phyloP scores from a whole-genome alignment of 116 monocot species.

The Posidonia oceanica region DNA sequence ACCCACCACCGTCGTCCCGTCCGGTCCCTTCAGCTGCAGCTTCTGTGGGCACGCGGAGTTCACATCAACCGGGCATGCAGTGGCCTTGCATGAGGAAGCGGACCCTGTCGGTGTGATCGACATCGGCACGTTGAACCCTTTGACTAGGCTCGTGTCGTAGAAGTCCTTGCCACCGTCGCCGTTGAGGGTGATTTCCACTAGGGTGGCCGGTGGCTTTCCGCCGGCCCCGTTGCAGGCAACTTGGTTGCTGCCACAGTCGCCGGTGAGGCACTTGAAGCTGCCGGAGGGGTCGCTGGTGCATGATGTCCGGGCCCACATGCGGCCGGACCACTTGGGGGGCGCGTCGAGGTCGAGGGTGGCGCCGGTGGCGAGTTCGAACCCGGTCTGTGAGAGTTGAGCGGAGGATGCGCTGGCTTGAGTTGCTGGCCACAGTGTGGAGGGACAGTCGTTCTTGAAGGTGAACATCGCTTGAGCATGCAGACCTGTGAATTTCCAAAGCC shows the following conservation, averaged over 20 bases:
- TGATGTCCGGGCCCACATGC: conserved; percentile 35
- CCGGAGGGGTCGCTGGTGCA: conserved; percentile 34
- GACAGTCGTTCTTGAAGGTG: conserved; percentile 37
- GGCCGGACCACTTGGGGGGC: conserved; percentile 27
- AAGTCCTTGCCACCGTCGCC: conserved; percentile 39
- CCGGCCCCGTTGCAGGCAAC: conserved; percentile 51
- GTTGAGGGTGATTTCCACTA: conserved; percentile 58
- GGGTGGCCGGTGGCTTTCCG: conserved; percentile 42
- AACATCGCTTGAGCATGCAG: conserved; percentile 8
- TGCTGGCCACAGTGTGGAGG: conserved; percentile 8
- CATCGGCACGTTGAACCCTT: conserved; percentile 65
- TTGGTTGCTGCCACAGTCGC: conserved; percentile 44
- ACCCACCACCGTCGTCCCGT: conserved; percentile 19
- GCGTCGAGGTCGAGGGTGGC: conserved; percentile 4
- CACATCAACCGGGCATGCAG: conserved; percentile 47
- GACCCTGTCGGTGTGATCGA: conserved; percentile 35
- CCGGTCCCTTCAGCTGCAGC: conserved; percentile 23
- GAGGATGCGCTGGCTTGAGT: neutral
- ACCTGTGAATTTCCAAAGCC: neutral
- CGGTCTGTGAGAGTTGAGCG: conserved; percentile 17
- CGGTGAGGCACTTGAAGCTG: conserved; percentile 45
- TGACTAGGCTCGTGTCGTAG: conserved; percentile 72
- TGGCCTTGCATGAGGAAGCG: conserved; percentile 27
- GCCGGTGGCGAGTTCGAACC: conserved; percentile 27
- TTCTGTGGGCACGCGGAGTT: conserved; percentile 43